Evolutionary conservation across 768 basidiomycete genomes (phyloP), one percentile per base, ranked within the genome.

Genomic region (Termitomyces sp.): DNA sequence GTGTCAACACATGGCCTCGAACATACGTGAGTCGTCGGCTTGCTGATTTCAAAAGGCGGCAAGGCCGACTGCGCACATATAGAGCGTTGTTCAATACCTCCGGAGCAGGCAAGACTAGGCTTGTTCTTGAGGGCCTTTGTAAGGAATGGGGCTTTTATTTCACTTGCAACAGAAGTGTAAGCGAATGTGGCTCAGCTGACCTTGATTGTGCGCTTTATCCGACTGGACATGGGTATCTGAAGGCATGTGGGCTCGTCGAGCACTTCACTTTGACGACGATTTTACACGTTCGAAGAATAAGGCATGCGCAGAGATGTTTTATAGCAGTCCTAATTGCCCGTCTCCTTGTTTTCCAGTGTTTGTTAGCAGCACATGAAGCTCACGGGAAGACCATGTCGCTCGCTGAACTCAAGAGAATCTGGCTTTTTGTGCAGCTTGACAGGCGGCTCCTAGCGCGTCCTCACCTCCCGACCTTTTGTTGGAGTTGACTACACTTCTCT

Each of bases 61-160:
- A 3, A 16, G 26, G 12, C 42, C 24, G 5, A 44, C 4, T 44
- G 12, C 44, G 12, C 15, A 5, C 7, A 46, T 8, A 6, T 28
- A 46, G 45, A 0, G 45, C 28, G 15, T 26, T 46, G 26, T 46
- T 46, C 16, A 46, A 46, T 18, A 46, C 45, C 3, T 26, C 45
- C 18, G 45, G 45, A 8, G 45, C 45, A 26, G 45, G 45, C 10
- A 46, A 46, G 24, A 46, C 45, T 8, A 46, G 24, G 3, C 45
- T 55, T 15, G 24, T 55, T 16, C 44, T 55, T 10, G 54, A 47
- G 20, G 54, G 54, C 29, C 54, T 55, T 46, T 55, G 54, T 33
- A 10, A 33, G 12, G 16, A 55, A 13, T 55, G 42, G 29, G n/a
- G n/a, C n/a, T n/a, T n/a, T n/a, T n/a, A n/a, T n/a, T n/a, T n/a